phyloP scores from a whole-genome alignment of 2,329 filamentous ascomycete genomes.

The Helminthosporium solani region DNA sequence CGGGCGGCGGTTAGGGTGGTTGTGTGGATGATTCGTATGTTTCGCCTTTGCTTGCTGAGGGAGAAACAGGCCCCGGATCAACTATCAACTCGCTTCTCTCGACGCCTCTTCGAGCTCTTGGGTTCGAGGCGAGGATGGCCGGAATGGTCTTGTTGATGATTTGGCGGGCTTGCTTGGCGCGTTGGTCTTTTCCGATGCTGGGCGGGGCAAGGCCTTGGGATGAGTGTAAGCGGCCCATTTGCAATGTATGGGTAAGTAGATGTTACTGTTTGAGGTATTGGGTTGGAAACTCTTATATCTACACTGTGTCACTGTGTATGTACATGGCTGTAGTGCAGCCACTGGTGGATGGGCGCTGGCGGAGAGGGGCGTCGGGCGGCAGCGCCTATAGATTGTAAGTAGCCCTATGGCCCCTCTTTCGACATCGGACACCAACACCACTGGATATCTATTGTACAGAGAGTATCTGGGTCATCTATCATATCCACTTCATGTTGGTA shows the following conservation, averaged over 20 bases:
- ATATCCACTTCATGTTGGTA: too few relatives aligned
- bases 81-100: conserved; percentile 54
- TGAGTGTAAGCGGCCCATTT: conserved; percentile 41
- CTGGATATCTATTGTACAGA: too few relatives aligned
- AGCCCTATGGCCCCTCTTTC: too few relatives aligned
- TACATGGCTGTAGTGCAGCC: too few relatives aligned
- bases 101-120: conserved; percentile 57
- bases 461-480: too few relatives aligned
- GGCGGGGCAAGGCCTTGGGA: conserved; percentile 43
- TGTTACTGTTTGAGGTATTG: too few relatives aligned
- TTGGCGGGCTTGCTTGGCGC: conserved; percentile 57
- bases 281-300: too few relatives aligned
- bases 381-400: too few relatives aligned
- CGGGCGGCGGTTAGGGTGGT: conserved; percentile 58
- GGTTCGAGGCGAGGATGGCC: conserved; percentile 53
- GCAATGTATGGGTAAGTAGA: not conserved
- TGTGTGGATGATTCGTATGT: conserved; percentile 50
- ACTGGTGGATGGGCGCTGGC: too few relatives aligned
- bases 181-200: conserved; percentile 39
- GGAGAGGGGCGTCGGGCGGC: too few relatives aligned
- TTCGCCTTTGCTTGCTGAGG: conserved; percentile 9
- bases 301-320: too few relatives aligned
- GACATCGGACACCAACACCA: too few relatives aligned
- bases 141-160: conserved; percentile 63
- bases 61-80: conserved; percentile 41